These are phyloP conservation scores for Passiflora organensis DNA, from an alignment of 345 rosid species.

Conservation along the genomic window DNA sequence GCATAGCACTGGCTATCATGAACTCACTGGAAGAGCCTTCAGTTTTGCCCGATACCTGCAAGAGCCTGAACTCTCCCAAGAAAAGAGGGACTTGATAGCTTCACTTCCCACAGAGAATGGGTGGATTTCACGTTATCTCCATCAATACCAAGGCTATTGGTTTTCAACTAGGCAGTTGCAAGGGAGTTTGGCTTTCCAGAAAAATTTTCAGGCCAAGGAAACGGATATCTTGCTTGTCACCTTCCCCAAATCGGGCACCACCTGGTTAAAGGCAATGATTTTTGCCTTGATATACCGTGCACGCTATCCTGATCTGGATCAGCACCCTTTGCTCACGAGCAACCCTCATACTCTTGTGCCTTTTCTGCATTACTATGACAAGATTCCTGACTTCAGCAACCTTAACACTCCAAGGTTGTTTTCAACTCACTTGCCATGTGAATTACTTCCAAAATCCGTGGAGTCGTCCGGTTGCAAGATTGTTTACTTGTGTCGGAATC, in stretches of 20 bases:
- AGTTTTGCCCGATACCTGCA: no score
- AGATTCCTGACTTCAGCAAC: conserved; percentile 22
- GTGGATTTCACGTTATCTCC: conserved; percentile 29
- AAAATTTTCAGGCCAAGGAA: no score
- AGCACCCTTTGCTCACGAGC: conserved; percentile 44
- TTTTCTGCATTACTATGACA: conserved; percentile 29
- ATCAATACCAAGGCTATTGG: conserved; percentile 55
- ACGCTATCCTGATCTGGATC: conserved; percentile 7
- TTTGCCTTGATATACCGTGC: conserved; percentile 46
- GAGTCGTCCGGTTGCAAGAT: conserved; percentile 36
- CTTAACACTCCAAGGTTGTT: no score
- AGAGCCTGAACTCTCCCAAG: no score
- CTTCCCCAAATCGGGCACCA: conserved; percentile 64
- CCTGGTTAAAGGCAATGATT: conserved; percentile 52
- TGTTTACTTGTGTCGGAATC: no score
- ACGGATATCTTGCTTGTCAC: no score
- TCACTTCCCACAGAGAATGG: conserved; percentile 37
- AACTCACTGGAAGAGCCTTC: no score
- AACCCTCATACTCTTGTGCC: conserved; percentile 59
- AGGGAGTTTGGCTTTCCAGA: conserved; percentile 39
- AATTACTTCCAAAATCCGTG: conserved; percentile 32
- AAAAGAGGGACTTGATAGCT: no score
- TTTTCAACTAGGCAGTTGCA: conserved; percentile 25
- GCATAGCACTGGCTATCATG: no score
- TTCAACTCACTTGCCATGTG: conserved; percentile 36